Evolutionary conservation across 495 filamentous ascomycete species (phyloP).

Genomic region (Schizothecium vesticola): DNA sequence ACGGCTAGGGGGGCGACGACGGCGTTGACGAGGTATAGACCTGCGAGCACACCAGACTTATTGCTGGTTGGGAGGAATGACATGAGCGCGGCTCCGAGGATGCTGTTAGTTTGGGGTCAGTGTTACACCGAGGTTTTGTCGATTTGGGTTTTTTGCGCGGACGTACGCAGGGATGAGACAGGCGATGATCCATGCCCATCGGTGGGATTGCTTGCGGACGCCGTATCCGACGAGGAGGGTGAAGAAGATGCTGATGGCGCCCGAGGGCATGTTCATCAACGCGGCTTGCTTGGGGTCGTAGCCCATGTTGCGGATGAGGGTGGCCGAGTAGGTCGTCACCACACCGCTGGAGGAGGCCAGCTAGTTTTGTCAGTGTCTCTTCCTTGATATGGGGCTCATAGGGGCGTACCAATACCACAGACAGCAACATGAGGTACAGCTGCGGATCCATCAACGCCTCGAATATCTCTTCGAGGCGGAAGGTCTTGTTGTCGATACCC

Average conservation of each 20-base stretch:
- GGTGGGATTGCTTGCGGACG: constrained; percentile 29
- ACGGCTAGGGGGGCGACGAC: constrained; percentile 48
- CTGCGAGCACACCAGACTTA: constrained; percentile 49
- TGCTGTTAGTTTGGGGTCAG: constrained; percentile 10
- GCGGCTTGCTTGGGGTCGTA: constrained; percentile 50
- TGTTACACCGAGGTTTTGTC: too few relatives aligned
- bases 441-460: constrained; percentile 27
- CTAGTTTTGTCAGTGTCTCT: constrained; percentile 1
- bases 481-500: constrained; percentile 49
- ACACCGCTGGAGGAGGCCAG: constrained; percentile 54
- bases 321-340: constrained; percentile 57
- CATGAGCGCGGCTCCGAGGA: constrained; percentile 55
- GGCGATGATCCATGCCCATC: constrained; percentile 29
- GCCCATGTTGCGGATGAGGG: constrained; percentile 52
- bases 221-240: constrained; percentile 48
- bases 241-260: constrained; percentile 49
- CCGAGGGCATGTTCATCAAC: constrained; percentile 56
- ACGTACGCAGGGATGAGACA: too few relatives aligned
- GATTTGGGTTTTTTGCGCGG: too few relatives aligned
- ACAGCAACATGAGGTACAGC: constrained; percentile 29
- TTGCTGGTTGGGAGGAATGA: constrained; percentile 49
- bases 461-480: constrained; percentile 26
- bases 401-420: constrained; percentile 17
- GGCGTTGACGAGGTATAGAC: constrained; percentile 60
- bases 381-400: not conserved